These are phyloP conservation scores for Albugo candida DNA, from an alignment of 352 stramenopile species.

Conservation along the genomic window DNA sequence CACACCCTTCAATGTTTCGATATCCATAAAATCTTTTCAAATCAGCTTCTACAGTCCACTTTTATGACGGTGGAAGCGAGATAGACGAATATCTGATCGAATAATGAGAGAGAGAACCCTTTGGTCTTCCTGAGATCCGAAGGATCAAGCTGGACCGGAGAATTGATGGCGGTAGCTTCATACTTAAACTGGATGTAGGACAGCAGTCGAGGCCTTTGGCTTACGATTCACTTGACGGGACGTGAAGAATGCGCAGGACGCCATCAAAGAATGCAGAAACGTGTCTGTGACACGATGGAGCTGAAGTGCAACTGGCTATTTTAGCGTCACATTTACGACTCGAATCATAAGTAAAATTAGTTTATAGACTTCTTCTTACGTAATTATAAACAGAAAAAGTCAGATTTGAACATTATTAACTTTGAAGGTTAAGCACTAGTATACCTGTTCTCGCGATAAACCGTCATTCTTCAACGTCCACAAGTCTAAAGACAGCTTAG, in stretches of 20 bases:
- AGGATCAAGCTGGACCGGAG: constrained; percentile 59
- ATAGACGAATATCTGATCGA: constrained; percentile 81
- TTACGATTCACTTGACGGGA: constrained; percentile 37
- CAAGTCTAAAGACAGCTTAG: constrained; percentile 7
- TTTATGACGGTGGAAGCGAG: constrained; percentile 68
- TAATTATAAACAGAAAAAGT: too few relatives aligned
- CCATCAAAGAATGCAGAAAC: constrained; percentile 50
- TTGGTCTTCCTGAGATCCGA: constrained; percentile 44
- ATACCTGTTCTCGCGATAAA: constrained; percentile 20
- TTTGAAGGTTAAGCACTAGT: too few relatives aligned
- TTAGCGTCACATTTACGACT: constrained; percentile 36
- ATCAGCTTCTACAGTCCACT: constrained; percentile 69
- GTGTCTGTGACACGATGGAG: constrained; percentile 37
- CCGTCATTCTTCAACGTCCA: constrained; percentile 15
- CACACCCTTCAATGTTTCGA: constrained; percentile 16
- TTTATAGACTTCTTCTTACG: too few relatives aligned
- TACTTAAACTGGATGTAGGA: constrained; percentile 26
- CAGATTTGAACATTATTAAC: too few relatives aligned
- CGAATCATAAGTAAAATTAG: constrained; percentile 13
- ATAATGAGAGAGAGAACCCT: constrained; percentile 40
- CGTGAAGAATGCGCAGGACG: constrained; percentile 61
- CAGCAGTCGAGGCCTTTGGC: constrained; percentile 31
- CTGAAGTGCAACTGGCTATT: constrained; percentile 17
- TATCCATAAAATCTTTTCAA: constrained; percentile 47
- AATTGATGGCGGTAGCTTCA: constrained; percentile 73